phyloP scores from a whole-genome alignment of 805 yeast genomes.

The Millerozyma acaciae region DNA sequence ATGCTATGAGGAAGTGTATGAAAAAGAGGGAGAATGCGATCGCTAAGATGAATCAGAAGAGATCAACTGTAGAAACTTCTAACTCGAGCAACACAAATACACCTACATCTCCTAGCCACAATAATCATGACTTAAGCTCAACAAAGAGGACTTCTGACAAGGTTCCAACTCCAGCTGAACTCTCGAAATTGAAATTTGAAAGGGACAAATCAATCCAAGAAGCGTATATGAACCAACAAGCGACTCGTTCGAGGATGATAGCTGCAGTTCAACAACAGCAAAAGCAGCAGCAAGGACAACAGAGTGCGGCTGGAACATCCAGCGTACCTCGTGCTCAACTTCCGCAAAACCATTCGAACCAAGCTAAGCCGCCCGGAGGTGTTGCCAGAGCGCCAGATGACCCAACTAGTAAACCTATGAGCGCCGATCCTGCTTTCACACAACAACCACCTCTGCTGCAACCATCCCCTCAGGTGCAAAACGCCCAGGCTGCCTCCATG shows the following conservation, averaged over 20 bases:
- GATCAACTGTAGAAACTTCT: conserved; percentile 11
- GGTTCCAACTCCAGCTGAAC: conserved; percentile 69
- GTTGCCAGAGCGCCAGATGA: conserved; percentile 2
- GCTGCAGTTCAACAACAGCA: conserved; percentile 40
- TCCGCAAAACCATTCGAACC: conserved; percentile 1
- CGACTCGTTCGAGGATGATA: conserved; percentile 39
- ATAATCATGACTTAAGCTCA: not conserved
- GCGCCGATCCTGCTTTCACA: not conserved
- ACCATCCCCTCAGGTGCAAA: conserved; percentile 1
- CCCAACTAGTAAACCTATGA: conserved; percentile 1
- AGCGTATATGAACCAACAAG: conserved; percentile 51
- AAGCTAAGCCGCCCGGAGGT: conserved; percentile 1
- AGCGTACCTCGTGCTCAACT: not conserved
- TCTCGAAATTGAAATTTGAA: conserved; percentile 77
- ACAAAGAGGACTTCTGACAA: conserved; percentile 36
- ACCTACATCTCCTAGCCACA: conserved; percentile 9
- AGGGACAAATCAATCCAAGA: conserved; percentile 84
- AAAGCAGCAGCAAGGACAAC: conserved; percentile 14
- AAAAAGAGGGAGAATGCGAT: conserved; percentile 74
- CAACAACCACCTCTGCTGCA: conserved; percentile 5
- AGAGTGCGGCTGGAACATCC: not conserved
- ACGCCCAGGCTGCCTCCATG: conserved; percentile 4
- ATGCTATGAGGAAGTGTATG: conserved; percentile 87
- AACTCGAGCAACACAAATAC: conserved; percentile 2
- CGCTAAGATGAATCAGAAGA: conserved; percentile 28